Evolutionary conservation across 2,329 filamentous ascomycete species (phyloP), one percentile per base, ranked within the genome.

Genomic region (Bipolaris zeicola): DNA sequence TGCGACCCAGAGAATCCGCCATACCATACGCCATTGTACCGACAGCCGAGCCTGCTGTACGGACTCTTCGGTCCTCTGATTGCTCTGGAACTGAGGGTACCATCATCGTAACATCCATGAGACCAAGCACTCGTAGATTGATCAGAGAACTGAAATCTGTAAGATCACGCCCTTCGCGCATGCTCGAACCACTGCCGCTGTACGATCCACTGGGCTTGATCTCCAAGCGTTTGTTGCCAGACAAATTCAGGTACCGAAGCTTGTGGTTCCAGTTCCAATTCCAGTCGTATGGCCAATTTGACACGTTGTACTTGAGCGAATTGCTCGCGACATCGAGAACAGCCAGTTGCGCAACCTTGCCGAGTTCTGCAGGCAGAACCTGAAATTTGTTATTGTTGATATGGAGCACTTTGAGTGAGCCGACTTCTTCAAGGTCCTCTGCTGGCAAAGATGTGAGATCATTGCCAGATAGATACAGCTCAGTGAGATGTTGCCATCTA

Each of bases 261-360:
- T 97, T 96, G 46, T 90, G 91, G 70, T 99, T 99, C 83, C 95
- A 91, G 71, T 98, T 98, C 95, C 95, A 99, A 70, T 99, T 99
- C 95, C 95, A 99, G 74, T 99, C 95, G 73, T 99, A 99, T 0
- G 94, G 95, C 83, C 96, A 96, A 71, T 99, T 99, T 28, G 92
- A 95, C 45, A 99, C 96, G 73, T 99, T 99, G 83, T 99, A 99
- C 77, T 98, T 99, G 55, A 99, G 82, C 20, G 86, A 88, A 72
- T 99, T 99, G 82, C 91, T 97, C 58, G 93, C 94, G 61, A 96
- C 96, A 77, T 99, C 95, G 48, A 99, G 82, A 47, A 97, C 89
- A 5, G 92, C 89, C 24, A 99, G 84, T 76, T 95, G 95, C 77
- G 92, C 91, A 42, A 96, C 92, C 75, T 96, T 92, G 59, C 92